Conservation (phyloP, 164 flowering plant genomes). For the Santalum album region DNA sequence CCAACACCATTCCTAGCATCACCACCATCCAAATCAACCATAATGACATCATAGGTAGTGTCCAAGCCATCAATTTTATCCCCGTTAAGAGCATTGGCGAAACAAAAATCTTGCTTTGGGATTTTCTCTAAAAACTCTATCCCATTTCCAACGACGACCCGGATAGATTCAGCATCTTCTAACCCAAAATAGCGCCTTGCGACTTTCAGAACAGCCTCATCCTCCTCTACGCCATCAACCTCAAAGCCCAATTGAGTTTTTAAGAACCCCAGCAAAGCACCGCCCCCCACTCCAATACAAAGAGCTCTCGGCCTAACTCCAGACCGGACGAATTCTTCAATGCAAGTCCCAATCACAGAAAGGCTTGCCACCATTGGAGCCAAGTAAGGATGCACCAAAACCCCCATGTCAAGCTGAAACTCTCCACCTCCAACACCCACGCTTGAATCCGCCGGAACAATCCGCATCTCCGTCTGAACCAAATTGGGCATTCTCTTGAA, state of each 20-base stretch:
- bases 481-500: constrained; percentile 91
- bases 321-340: constrained; percentile 25
- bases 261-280: constrained; percentile 64
- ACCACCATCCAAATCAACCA: constrained; percentile 82
- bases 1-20: constrained; percentile 44
- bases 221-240: constrained; percentile 71
- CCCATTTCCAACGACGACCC: constrained; percentile 54
- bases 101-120: constrained; percentile 9
- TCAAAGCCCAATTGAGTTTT: constrained; percentile 40
- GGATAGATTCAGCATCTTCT: constrained; percentile 26
- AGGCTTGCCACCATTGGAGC: constrained; percentile 78
- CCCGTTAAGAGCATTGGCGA: constrained; percentile 1
- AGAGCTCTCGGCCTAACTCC: constrained; percentile 52
- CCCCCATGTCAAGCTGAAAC: constrained; percentile 34
- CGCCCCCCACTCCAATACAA: constrained; percentile 89
- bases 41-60: constrained; percentile 44
- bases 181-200: constrained; percentile 63
- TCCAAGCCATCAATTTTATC: constrained; percentile 5
- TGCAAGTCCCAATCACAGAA: constrained; percentile 27
- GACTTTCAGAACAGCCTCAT: constrained; percentile 50
- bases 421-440: constrained; percentile 15
- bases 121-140: constrained; percentile 33
- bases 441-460: constrained; percentile 23
- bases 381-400: constrained; percentile 71
- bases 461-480: constrained; percentile 56